phyloP scores from a whole-genome alignment of 1,284 basidiomycete genomes.

The Ceratobasidium theobromae region DNA sequence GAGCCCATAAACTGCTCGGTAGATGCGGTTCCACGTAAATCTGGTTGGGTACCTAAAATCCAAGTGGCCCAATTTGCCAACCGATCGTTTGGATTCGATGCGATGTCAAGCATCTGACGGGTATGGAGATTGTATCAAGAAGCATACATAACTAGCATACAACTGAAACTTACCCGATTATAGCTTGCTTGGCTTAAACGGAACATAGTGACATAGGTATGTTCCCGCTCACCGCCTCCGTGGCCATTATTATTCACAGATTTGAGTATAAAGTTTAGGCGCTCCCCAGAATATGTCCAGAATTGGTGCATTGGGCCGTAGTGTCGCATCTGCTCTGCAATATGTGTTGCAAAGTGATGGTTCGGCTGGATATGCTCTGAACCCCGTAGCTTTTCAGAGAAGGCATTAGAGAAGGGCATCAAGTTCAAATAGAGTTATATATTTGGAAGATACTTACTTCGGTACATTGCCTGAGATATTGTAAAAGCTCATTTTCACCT shows the following conservation, averaged over 20 bases:
- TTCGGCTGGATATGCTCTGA: constrained; percentile 7
- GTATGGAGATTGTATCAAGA: no score
- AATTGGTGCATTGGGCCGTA: constrained; percentile 28
- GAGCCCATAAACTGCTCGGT: no score
- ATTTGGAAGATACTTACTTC: background rate
- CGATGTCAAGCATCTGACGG: no score
- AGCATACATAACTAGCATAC: no score
- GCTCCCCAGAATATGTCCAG: constrained; percentile 27
- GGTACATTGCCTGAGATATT: background rate
- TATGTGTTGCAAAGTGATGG: constrained; percentile 15
- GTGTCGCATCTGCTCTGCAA: background rate
- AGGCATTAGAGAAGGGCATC: background rate
- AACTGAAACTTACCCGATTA: background rate
- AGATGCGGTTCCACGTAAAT: no score
- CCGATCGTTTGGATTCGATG: no score
- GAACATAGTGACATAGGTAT: background rate
- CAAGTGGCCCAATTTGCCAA: no score
- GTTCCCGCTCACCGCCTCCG: constrained; percentile 12
- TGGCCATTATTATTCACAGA: constrained; percentile 11
- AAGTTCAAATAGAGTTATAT: background rate
- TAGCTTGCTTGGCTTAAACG: background rate
- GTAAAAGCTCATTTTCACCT: background rate
- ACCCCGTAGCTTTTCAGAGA: constrained; percentile 16
- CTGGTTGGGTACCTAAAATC: no score
- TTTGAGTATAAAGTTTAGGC: constrained; percentile 29